A percentile compares a stretch with the other conserved stretches of the same genome.
These are phyloP conservation scores for Saccharomycopsis amapae DNA, from an alignment of 805 yeast species.

Conservation along the genomic window DNA sequence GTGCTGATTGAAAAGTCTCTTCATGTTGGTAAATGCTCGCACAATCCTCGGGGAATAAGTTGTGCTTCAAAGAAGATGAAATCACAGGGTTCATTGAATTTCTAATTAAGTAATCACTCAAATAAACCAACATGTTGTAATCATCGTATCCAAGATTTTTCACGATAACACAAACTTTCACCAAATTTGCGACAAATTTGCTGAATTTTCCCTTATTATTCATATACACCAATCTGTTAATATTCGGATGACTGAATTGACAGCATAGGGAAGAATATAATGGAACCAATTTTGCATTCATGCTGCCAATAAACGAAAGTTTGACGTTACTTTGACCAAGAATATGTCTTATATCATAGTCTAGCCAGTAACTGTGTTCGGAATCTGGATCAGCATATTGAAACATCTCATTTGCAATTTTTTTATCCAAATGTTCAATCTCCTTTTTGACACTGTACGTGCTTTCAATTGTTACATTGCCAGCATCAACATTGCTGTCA, in stretches of 20 bases:
- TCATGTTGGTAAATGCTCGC: too few species aligned
- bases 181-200: conserved; percentile 64
- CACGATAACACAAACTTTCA: conserved; percentile 64
- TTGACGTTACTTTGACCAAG: conserved; percentile 62
- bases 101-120: conserved; percentile 67
- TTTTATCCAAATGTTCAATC: conserved; percentile 80
- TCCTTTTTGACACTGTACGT: conserved; percentile 29
- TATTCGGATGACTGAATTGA: conserved; percentile 82
- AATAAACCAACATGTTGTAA: conserved; percentile 77
- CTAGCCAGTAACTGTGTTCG: conserved; percentile 61
- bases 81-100: not conserved
- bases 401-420: conserved; percentile 74
- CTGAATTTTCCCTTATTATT: conserved; percentile 60
- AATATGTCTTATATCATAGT: conserved; percentile 59
- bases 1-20: conserved; percentile 12
- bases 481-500: not conserved
- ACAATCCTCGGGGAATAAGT: not conserved
- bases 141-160: conserved; percentile 76
- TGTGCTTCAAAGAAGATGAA: not conserved
- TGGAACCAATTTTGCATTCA: conserved; percentile 91
- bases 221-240: conserved; percentile 82
- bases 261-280: conserved; percentile 79
- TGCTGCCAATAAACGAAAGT: conserved; percentile 75
- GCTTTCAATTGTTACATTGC: conserved; percentile 53
- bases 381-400: conserved; percentile 76